A percentile compares a stretch with the other conserved stretches of the same genome.
Evolutionary conservation across 352 stramenopile species (phyloP).

Genomic region (Pythium phragmitis): DNA sequence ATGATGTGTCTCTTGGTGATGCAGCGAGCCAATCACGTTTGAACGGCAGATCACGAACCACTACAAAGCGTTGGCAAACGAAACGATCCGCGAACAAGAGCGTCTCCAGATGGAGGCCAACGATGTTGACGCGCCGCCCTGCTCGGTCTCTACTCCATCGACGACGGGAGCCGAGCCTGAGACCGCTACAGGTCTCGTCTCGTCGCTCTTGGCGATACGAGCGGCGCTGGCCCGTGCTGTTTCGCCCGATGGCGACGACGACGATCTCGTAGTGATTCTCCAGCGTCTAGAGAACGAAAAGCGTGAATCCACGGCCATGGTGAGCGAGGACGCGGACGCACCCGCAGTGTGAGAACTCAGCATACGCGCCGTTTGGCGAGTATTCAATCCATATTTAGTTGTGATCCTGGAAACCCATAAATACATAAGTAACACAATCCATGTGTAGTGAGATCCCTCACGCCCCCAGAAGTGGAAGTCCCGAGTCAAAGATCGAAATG

Average conservation of each 20-base stretch:
- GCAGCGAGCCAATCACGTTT: slow-evolving; percentile 14
- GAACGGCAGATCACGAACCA: slow-evolving; percentile 9
- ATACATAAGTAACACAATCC: slow-evolving; percentile 2
- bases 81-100: slow-evolving; percentile 15
- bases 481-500: slow-evolving; percentile 30
- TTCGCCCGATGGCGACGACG: background rate
- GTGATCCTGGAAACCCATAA: background rate
- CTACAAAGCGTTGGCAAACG: slow-evolving; percentile 14
- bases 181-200: background rate
- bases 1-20: too few species aligned
- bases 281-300: slow-evolving; percentile 2
- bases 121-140: slow-evolving; percentile 15
- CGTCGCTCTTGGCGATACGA: background rate
- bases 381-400: slow-evolving; percentile 23
- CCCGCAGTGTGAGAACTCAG: slow-evolving; percentile 4
- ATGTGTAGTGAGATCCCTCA: background rate
- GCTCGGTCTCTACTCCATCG: background rate
- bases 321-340: background rate
- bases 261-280: background rate
- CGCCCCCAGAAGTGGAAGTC: background rate
- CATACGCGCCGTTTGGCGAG: background rate
- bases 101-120: slow-evolving; percentile 4
- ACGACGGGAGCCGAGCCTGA: background rate
- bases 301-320: background rate
- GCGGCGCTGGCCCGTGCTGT: background rate